Conservation (phyloP, 2,329 filamentous ascomycete species). For the Pseudocercospora cruenta region DNA sequence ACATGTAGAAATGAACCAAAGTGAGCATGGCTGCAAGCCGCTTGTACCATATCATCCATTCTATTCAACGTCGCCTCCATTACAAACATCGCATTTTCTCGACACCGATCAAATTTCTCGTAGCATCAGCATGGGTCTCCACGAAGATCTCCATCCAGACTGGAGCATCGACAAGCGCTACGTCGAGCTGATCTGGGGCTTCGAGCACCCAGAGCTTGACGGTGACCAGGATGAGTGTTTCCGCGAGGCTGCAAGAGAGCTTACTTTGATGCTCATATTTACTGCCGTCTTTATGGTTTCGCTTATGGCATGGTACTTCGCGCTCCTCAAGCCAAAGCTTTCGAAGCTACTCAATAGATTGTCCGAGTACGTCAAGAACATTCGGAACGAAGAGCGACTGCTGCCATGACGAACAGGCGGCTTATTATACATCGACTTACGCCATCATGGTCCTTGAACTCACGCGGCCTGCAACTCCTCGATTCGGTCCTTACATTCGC, state of each 20-base stretch:
- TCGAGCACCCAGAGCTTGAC: neutral
- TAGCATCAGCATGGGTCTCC: slow-evolving; percentile 29
- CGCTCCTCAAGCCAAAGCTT: neutral
- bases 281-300: neutral
- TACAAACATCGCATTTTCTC: neutral
- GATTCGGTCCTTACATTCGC: neutral
- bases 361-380: neutral
- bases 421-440: neutral
- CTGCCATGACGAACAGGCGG: neutral
- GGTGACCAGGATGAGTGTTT: neutral
- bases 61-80: neutral
- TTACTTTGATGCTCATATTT: neutral
- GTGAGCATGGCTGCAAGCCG: neutral
- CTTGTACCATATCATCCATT: neutral
- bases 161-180: neutral
- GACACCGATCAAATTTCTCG: too few species aligned
- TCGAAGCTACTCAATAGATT: neutral
- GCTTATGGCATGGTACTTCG: neutral
- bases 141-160: neutral
- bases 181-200: neutral
- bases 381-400: neutral
- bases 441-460: neutral
- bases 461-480: neutral
- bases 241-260: neutral
- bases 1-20: neutral